phyloP scores from a whole-genome alignment of 2,329 filamentous ascomycete species.

The Cercospora sojina region DNA sequence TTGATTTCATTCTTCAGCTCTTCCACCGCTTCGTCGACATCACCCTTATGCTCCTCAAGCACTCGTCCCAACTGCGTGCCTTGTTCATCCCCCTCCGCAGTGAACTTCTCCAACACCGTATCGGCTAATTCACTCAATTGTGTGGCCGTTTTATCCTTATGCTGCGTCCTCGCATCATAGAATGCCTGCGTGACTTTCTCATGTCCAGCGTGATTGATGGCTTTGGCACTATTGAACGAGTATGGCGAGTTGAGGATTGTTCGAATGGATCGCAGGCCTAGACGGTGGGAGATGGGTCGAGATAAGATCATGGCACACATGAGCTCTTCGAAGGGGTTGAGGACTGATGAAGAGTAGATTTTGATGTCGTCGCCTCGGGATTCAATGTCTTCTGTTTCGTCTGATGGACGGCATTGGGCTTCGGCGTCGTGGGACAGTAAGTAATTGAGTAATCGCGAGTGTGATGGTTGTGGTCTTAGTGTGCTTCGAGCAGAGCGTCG shows the following conservation, averaged over 20 bases:
- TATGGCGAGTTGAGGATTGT: slow-evolving; percentile 49
- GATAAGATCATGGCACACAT: slow-evolving; percentile 47
- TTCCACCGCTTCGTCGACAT: slow-evolving; percentile 35
- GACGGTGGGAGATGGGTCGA: slow-evolving; percentile 46
- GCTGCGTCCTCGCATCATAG: slow-evolving; percentile 46
- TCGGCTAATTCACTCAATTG: slow-evolving; percentile 41
- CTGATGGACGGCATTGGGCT: slow-evolving; percentile 37
- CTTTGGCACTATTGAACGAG: slow-evolving; percentile 37
- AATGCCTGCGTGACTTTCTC: slow-evolving; percentile 44
- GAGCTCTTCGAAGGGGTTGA: slow-evolving; percentile 48
- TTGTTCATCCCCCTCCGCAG: slow-evolving; percentile 34
- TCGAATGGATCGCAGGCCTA: slow-evolving; percentile 46
- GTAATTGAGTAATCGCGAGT: slow-evolving; percentile 37
- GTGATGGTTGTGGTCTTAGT: slow-evolving; percentile 26
- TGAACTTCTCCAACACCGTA: slow-evolving; percentile 37
- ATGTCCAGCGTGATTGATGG: slow-evolving; percentile 40
- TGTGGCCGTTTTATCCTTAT: slow-evolving; percentile 48
- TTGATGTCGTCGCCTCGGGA: slow-evolving; percentile 27
- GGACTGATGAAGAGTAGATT: slow-evolving; percentile 36
- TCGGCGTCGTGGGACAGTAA: slow-evolving; percentile 36
- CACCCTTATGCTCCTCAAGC: slow-evolving; percentile 35
- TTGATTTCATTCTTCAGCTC: slow-evolving; percentile 41
- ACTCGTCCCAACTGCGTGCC: slow-evolving; percentile 37
- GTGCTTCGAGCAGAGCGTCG: slow-evolving; percentile 34
- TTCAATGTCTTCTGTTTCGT: slow-evolving; percentile 37